A percentile compares a stretch with the other conserved stretches of the same genome.
phyloP scores from a whole-genome alignment of 139 green algal species.

The Chlorella vulgaris region DNA sequence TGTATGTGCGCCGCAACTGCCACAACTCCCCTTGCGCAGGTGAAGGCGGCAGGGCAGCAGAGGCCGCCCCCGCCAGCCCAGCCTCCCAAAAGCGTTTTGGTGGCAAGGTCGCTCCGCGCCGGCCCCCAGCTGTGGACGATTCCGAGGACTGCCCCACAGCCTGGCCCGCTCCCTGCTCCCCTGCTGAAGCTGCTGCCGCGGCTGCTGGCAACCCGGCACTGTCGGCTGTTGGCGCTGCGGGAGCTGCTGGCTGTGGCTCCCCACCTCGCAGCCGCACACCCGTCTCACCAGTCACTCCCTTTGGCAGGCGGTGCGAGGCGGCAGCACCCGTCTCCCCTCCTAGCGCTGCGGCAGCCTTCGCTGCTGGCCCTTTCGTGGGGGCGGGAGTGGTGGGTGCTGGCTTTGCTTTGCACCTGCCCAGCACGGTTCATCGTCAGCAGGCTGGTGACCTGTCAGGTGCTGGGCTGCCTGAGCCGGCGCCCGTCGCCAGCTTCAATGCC shows the following conservation, averaged over 20 bases:
- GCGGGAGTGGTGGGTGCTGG: too few species aligned
- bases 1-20: too few species aligned
- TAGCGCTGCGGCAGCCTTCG: neutral
- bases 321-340: neutral
- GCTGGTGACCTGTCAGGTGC: too few species aligned
- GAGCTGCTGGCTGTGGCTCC: neutral
- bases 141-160: neutral
- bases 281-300: neutral
- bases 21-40: too few species aligned
- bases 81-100: neutral
- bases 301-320: neutral
- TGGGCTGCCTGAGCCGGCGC: too few species aligned
- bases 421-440: too few species aligned
- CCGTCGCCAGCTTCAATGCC: too few species aligned
- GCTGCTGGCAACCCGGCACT: neutral
- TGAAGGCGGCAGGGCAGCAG: too few species aligned
- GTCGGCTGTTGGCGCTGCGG: neutral
- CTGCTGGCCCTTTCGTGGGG: too few species aligned
- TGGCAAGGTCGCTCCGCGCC: slow-evolving; percentile 9
- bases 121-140: neutral
- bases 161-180: neutral
- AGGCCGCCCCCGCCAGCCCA: too few species aligned
- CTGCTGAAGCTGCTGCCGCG: neutral
- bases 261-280: neutral
- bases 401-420: too few species aligned